Percentiles rank a stretch among this genome's conserved stretches.
These are phyloP conservation scores for Salinomyces thailandicus DNA, from an alignment of 2,329 filamentous ascomycete genomes.

Conservation along the genomic window DNA sequence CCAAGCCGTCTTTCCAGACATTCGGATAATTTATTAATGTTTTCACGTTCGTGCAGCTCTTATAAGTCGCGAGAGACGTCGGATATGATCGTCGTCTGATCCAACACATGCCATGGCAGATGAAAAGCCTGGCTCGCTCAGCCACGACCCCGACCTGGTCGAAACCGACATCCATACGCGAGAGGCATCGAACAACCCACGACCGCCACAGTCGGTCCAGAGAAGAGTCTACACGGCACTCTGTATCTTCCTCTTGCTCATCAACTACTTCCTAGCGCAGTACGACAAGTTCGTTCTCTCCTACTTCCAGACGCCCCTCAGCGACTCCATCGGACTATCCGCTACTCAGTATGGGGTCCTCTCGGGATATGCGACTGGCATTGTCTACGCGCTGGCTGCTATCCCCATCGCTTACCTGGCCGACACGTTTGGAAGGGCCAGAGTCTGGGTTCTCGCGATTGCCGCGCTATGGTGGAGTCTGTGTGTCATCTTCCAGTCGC, in stretches of 20 bases:
- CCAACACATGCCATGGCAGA: too few species aligned
- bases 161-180: too few species aligned
- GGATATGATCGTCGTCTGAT: too few species aligned
- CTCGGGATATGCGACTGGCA: conserved; percentile 4
- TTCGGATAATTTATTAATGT: too few species aligned
- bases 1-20: too few species aligned
- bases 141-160: too few species aligned
- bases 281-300: conserved; percentile 6
- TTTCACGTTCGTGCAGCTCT: too few species aligned
- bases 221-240: not conserved
- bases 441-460: conserved; percentile 3
- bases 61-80: too few species aligned
- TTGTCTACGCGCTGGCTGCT: conserved; percentile 3
- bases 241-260: conserved; percentile 3
- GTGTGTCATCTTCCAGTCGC: conserved; percentile 4
- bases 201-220: not conserved
- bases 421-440: conserved; percentile 1
- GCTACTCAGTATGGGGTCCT: conserved; percentile 3
- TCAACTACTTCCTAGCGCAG: conserved; percentile 6
- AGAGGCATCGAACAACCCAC: not conserved
- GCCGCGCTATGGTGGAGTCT: conserved; percentile 4
- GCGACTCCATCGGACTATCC: not conserved
- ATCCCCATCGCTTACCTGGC: conserved; percentile 4
- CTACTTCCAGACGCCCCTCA: conserved; percentile 4
- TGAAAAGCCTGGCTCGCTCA: too few species aligned